phyloP scores from a whole-genome alignment of 192 early-diverging fungal species.

The Podila minutissima region DNA sequence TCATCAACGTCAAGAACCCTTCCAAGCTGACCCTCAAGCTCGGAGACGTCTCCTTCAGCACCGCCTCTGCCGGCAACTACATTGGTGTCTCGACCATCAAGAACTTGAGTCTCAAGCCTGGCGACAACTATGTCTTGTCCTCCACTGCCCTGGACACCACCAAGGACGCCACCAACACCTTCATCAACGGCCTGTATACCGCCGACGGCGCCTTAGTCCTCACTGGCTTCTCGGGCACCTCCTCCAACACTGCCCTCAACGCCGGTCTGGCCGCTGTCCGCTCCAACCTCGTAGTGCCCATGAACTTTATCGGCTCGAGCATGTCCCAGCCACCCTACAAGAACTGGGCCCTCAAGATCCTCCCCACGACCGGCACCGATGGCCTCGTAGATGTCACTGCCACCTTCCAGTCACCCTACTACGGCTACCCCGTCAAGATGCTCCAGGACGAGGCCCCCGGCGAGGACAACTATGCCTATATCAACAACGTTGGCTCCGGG shows the following conservation, averaged over 20 bases:
- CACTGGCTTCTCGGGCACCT: conserved; percentile 12
- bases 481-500: not conserved
- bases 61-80: not conserved
- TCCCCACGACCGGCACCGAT: conserved; percentile 2
- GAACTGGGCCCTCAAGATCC: conserved; percentile 31
- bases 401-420: conserved; percentile 48
- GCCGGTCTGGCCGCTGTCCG: conserved; percentile 14
- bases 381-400: conserved; percentile 8
- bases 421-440: conserved; percentile 23
- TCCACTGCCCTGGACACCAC: conserved; percentile 1
- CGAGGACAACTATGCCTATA: conserved; percentile 6
- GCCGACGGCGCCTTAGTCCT: conserved; percentile 1
- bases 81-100: conserved; percentile 13
- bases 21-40: conserved; percentile 12
- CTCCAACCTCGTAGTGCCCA: conserved; percentile 12
- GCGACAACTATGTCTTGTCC: conserved; percentile 15
- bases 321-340: conserved; percentile 37
- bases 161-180: not conserved
- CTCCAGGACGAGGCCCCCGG: not conserved
- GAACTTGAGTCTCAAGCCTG: conserved; percentile 6
- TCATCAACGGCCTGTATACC: not conserved
- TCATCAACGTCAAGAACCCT: conserved; percentile 19
- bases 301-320: conserved; percentile 9
- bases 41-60: conserved; percentile 8
- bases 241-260: conserved; percentile 21